Base-by-base conservation (phyloP, 306 rosid genomes). In the Cucurbita argyrosperma region DNA sequence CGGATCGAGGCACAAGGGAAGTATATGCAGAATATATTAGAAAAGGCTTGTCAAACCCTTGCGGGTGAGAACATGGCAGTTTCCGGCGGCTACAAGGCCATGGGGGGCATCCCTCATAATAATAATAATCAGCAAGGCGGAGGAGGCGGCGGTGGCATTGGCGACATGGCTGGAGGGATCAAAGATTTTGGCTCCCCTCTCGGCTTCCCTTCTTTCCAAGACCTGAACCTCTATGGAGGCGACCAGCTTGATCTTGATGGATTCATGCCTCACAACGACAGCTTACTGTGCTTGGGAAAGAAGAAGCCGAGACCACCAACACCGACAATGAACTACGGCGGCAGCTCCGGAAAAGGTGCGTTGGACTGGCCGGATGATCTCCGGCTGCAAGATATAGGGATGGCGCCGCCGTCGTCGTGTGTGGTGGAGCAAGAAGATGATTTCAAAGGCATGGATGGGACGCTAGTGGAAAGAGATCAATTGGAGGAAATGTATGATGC, bases 1-100 rank as follows among this genome's bases (percentile, higher is more conserved):
- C 87, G 99, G 77, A 94, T 94, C 35, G 99, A 94, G 76, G 97
- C 99, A 54, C 99, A 94, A 85, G 99, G 99, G 57, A 94, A 94
- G 83, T 94, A 94, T 87, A 94, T 94, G 99, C 99, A 94, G 54
- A 91, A 96, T 63, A 94, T 91, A 85, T 79, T 94, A 75, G 99
- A 94, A 80, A 94, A 94, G 77, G 99, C 99, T 49, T 94, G 91
- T 81, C 96, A 94, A 89, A 94, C 97, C 63, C 99, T 94, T 45
- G 96, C 97, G 0, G 97, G 6, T 39, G 72, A 66, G 21, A 66
- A 66, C 53, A 43, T 43, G 54, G 72, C 10, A 10, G 54, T 18
- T 5, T n/a, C 71, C 14, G 54, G 53, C 6, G 16, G 52, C 52
- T 65, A 65, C 52, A 65, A 65, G 52, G 37, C 68, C 30, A 65